These are phyloP conservation scores for Malassezia pachydermatis DNA, from an alignment of 1,284 basidiomycete genomes.

Conservation along the genomic window DNA sequence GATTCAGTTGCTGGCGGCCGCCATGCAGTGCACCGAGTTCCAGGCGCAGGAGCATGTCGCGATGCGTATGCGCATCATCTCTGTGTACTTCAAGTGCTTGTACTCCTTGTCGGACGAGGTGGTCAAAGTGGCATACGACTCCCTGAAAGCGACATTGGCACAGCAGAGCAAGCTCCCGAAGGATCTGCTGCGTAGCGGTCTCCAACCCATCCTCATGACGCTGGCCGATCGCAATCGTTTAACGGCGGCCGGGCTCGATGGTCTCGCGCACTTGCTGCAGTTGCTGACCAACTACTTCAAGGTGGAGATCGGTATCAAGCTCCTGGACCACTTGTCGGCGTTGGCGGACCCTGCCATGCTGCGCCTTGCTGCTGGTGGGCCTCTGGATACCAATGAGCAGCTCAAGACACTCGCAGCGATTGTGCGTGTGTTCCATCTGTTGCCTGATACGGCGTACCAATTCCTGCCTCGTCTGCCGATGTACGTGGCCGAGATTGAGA, in stretches of 20 bases:
- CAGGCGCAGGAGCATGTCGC: constrained; percentile 35
- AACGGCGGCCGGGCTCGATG: constrained; percentile 83
- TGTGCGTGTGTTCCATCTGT: constrained; percentile 90
- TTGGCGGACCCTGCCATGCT: constrained; percentile 38
- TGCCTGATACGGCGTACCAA: constrained; percentile 73
- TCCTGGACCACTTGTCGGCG: constrained; percentile 65
- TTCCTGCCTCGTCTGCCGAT: constrained; percentile 80
- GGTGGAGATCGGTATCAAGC: constrained; percentile 95
- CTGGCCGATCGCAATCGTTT: constrained; percentile 89
- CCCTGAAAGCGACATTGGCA: constrained; percentile 70
- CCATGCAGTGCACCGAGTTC: constrained; percentile 89
- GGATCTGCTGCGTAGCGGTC: constrained; percentile 84
- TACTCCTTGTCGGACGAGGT: constrained; percentile 89
- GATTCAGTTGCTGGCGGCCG: constrained; percentile 81
- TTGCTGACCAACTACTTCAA: constrained; percentile 98
- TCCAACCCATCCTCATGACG: constrained; percentile 95
- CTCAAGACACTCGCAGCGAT: constrained; percentile 86
- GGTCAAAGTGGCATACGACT: constrained; percentile 89
- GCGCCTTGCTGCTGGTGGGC: constrained; percentile 33
- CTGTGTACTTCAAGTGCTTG: constrained; percentile 96
- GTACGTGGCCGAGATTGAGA: constrained; percentile 84
- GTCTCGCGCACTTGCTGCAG: constrained; percentile 85
- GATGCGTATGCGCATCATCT: constrained; percentile 66
- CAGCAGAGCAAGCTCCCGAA: constrained; percentile 88
- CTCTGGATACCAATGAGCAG: constrained; percentile 66